These are phyloP conservation scores for Bonia amplexicaulis DNA, from an alignment of 176 grass and related monocot species.

Conservation along the genomic window DNA sequence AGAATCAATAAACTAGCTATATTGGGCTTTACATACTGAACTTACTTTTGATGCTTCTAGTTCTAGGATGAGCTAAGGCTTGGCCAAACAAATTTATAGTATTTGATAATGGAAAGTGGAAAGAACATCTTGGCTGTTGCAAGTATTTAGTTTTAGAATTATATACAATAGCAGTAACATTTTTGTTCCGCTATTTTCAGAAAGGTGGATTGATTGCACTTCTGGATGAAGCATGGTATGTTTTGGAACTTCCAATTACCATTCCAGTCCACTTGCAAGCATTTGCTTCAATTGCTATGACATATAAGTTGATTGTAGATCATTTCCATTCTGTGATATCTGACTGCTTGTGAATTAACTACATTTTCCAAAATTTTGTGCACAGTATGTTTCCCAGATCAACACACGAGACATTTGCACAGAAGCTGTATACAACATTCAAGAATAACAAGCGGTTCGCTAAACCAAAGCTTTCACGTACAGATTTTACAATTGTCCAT, in stretches of 20 bases:
- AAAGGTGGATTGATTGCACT: slow-evolving; percentile 99
- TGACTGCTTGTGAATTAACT: slow-evolving; percentile 32
- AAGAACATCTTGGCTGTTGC: background rate
- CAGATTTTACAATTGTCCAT: slow-evolving; percentile 92
- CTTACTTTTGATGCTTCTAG: background rate
- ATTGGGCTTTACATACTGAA: background rate
- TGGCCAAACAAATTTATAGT: background rate
- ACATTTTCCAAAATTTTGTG: slow-evolving; percentile 21
- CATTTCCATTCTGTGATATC: slow-evolving; percentile 16
- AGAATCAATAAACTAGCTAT: background rate
- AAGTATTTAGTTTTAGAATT: background rate
- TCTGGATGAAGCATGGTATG: slow-evolving; percentile 99
- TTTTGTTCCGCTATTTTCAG: slow-evolving; percentile 54
- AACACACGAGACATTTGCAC: slow-evolving; percentile 97
- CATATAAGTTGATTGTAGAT: slow-evolving; percentile 4
- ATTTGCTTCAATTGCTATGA: slow-evolving; percentile 19
- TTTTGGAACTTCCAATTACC: slow-evolving; percentile 24
- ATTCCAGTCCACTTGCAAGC: slow-evolving; percentile 10
- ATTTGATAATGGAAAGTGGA: slow-evolving; percentile 16
- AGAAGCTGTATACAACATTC: slow-evolving; percentile 92
- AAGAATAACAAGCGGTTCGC: slow-evolving; percentile 82
- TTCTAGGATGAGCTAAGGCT: slow-evolving; percentile 16
- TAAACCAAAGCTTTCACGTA: slow-evolving; percentile 97
- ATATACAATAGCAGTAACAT: slow-evolving; percentile 18
- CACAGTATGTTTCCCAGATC: slow-evolving; percentile 99